phyloP scores from a whole-genome alignment of 1,284 basidiomycete species.

The Ceratobasidium sp. region DNA sequence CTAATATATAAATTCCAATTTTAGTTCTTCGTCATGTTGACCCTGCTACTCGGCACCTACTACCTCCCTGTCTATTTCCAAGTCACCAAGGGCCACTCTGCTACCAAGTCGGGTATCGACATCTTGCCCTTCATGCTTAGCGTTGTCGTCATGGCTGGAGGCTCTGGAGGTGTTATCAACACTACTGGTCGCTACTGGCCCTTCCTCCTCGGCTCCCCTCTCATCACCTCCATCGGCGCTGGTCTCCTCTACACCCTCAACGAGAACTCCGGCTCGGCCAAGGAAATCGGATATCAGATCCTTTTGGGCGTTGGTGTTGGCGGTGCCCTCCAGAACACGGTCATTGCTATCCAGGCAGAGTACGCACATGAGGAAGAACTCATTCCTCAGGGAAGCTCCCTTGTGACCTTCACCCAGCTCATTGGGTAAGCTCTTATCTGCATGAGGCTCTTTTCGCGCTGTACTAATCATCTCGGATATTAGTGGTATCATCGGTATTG shows the following conservation, averaged over 20 bases:
- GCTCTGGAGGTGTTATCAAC: conserved; percentile 58
- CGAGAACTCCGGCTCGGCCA: conserved; percentile 44
- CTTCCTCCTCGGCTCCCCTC: conserved; percentile 55
- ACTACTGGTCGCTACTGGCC: conserved; percentile 59
- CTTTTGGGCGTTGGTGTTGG: conserved; percentile 55
- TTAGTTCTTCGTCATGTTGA: too few relatives aligned
- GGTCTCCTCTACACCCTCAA: conserved; percentile 62
- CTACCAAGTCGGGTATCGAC: conserved; percentile 60
- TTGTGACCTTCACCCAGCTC: conserved; percentile 59
- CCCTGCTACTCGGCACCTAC: conserved; percentile 52
- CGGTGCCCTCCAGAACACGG: conserved; percentile 54
- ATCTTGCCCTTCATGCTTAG: conserved; percentile 61
- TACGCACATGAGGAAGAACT: conserved; percentile 54
- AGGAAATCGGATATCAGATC: conserved; percentile 61
- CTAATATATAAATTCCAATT: too few relatives aligned
- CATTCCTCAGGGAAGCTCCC: conserved; percentile 55
- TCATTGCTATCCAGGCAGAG: conserved; percentile 62
- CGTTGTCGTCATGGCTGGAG: conserved; percentile 51
- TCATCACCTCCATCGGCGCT: conserved; percentile 58
- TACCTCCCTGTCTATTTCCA: conserved; percentile 60
- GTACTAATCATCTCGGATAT: not conserved
- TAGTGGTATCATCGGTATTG: conserved; percentile 45
- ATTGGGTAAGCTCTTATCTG: conserved; percentile 50
- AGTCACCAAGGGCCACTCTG: conserved; percentile 56
- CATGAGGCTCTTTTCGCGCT: not conserved